phyloP scores from a whole-genome alignment of 1,284 basidiomycete genomes.

The Ceratobasidium theobromae region DNA sequence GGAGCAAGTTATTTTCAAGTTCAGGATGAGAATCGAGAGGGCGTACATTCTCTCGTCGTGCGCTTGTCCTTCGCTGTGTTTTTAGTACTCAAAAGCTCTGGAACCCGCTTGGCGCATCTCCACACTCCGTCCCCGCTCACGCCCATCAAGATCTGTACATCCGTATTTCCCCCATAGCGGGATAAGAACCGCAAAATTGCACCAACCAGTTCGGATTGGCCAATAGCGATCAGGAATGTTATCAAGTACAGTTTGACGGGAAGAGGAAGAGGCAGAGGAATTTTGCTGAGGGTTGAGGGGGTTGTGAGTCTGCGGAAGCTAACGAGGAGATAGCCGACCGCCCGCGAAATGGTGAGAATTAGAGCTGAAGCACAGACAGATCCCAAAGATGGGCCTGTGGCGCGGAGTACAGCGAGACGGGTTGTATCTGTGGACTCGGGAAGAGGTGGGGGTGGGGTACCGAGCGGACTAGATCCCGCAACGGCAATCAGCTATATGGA shows the following conservation, averaged over 20 bases:
- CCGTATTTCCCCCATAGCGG: conserved; percentile 54
- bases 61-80: conserved; percentile 46
- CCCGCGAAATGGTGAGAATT: conserved; percentile 69
- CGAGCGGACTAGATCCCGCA: conserved; percentile 49
- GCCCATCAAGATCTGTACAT: conserved; percentile 82
- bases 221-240: conserved; percentile 41
- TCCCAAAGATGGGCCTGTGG: conserved; percentile 79
- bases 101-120: conserved; percentile 68
- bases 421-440: conserved; percentile 65
- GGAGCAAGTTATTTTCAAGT: too few species aligned
- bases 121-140: conserved; percentile 85
- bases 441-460: conserved; percentile 49
- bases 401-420: conserved; percentile 74
- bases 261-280: conserved; percentile 46
- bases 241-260: conserved; percentile 49
- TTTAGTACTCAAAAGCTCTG: conserved; percentile 57
- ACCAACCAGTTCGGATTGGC: conserved; percentile 58
- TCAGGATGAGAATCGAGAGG: too few species aligned
- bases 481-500: neutral
- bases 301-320: conserved; percentile 50
- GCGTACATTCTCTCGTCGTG: conserved; percentile 13
- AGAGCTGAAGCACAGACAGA: conserved; percentile 75
- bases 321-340: conserved; percentile 52
- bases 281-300: conserved; percentile 52
- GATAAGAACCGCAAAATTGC: conserved; percentile 48